A percentile compares a stretch with the other conserved stretches of the same genome.
Conservation (phyloP, 148 eudicot genomes). For the Dianthus caryophyllus region DNA sequence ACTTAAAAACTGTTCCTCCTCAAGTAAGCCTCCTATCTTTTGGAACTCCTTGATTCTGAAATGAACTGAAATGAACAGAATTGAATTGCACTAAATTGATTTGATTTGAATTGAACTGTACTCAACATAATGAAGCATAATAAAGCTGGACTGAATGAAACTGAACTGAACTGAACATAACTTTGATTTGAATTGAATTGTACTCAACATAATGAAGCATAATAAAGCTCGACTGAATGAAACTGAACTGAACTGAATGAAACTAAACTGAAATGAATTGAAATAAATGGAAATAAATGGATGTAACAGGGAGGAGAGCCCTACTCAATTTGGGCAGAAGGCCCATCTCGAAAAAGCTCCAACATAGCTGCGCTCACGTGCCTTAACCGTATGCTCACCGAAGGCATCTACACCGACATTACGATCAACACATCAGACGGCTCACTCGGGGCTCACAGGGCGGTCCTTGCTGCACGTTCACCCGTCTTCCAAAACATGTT, state of each 20-base stretch:
- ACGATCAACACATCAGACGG: slow-evolving; percentile 66
- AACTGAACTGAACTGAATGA: too few species aligned
- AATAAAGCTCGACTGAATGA: too few species aligned
- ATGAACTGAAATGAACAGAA: too few species aligned
- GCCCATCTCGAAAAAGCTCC: slow-evolving; percentile 33
- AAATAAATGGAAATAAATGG: too few species aligned
- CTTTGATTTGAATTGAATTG: too few species aligned
- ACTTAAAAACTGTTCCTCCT: slow-evolving; percentile 54
- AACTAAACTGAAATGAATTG: too few species aligned
- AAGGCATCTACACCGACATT: slow-evolving; percentile 81
- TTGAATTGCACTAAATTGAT: too few species aligned
- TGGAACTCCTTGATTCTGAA: background rate
- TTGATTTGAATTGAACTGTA: too few species aligned
- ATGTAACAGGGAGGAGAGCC: slow-evolving; percentile 57
- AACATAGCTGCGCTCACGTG: slow-evolving; percentile 47
- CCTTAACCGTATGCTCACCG: slow-evolving; percentile 66
- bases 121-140: too few species aligned
- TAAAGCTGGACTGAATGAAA: too few species aligned
- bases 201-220: too few species aligned
- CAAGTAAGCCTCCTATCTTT: slow-evolving; percentile 35
- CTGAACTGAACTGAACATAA: too few species aligned
- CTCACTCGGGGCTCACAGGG: slow-evolving; percentile 68
- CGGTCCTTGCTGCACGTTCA: slow-evolving; percentile 75
- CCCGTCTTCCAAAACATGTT: slow-evolving; percentile 90
- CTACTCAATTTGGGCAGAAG: slow-evolving; percentile 71